Evolutionary conservation across 225 moss, liverwort and hornwort species (phyloP).

Genomic region (Physcomitrium patens): DNA sequence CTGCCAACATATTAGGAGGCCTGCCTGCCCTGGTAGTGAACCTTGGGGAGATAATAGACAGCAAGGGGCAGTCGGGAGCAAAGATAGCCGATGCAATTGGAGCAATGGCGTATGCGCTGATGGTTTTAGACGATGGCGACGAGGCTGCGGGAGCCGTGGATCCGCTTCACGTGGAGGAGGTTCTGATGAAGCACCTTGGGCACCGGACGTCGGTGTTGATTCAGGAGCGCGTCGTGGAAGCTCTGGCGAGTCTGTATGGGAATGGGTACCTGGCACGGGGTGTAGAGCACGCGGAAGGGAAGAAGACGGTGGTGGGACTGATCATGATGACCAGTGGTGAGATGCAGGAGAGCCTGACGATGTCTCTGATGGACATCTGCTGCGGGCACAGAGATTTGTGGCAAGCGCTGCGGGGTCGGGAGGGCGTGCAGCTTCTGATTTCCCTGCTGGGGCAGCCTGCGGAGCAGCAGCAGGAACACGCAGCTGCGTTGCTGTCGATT

Average conservation of each 20-base stretch:
- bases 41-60: conserved; percentile 72
- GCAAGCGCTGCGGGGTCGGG: conserved; percentile 88
- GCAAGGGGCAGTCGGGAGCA: conserved; percentile 54
- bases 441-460: conserved; percentile 75
- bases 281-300: conserved; percentile 89
- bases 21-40: conserved; percentile 84
- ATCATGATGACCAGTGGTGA: conserved; percentile 85
- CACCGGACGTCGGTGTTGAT: conserved; percentile 59
- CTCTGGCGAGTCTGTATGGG: conserved; percentile 88
- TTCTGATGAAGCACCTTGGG: conserved; percentile 84
- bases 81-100: conserved; percentile 89
- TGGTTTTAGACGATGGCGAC: conserved; percentile 72
- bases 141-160: conserved; percentile 73
- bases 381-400: conserved; percentile 81
- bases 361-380: conserved; percentile 85
- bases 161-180: conserved; percentile 81
- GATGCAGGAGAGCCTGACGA: conserved; percentile 76
- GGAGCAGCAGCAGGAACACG: conserved; percentile 91
- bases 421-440: conserved; percentile 94
- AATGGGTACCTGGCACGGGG: conserved; percentile 71
- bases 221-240: conserved; percentile 90
- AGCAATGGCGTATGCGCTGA: conserved; percentile 89
- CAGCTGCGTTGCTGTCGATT: conserved; percentile 88
- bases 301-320: conserved; percentile 96
- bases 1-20: conserved; percentile 89